These are phyloP conservation scores for Exsudoporus frostii DNA, from an alignment of 768 basidiomycete species.

Conservation along the genomic window DNA sequence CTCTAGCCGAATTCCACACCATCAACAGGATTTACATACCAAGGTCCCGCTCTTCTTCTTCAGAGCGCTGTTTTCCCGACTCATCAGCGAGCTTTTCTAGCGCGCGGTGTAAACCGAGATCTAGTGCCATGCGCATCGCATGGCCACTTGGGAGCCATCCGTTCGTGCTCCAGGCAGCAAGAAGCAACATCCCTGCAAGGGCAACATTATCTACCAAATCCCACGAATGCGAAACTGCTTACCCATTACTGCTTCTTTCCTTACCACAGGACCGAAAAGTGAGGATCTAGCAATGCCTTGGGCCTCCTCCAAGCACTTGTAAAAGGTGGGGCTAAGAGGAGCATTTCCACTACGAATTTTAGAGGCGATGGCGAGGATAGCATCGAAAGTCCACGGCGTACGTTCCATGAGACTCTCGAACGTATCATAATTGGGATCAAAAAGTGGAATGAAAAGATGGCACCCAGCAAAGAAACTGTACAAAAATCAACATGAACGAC, in stretches of 20 bases:
- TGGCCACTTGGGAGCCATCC: slow-evolving; percentile 96
- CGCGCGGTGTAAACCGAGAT: slow-evolving; percentile 89
- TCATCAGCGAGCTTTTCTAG: slow-evolving; percentile 87
- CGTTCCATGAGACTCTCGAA: slow-evolving; percentile 90
- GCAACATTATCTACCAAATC: slow-evolving; percentile 1
- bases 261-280: slow-evolving; percentile 88
- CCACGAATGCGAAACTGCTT: slow-evolving; percentile 20
- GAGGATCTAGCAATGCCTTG: slow-evolving; percentile 94
- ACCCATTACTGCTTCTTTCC: slow-evolving; percentile 95
- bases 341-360: slow-evolving; percentile 91
- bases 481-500: slow-evolving; percentile 3
- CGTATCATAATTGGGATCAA: slow-evolving; percentile 90
- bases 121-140: slow-evolving; percentile 93
- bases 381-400: slow-evolving; percentile 94
- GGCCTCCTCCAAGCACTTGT: slow-evolving; percentile 90
- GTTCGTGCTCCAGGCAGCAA: slow-evolving; percentile 92
- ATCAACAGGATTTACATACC: slow-evolving; percentile 41
- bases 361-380: slow-evolving; percentile 86
- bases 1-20: slow-evolving; percentile 1
- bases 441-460: slow-evolving; percentile 93
- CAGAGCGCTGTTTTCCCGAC: slow-evolving; percentile 55
- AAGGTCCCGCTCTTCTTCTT: slow-evolving; percentile 85
- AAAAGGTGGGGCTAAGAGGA: slow-evolving; percentile 80
- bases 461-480: slow-evolving; percentile 92
- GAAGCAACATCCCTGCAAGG: slow-evolving; percentile 74